Evolutionary conservation across 2,329 filamentous ascomycete species (phyloP).

Genomic region (Fusarium sp.): DNA sequence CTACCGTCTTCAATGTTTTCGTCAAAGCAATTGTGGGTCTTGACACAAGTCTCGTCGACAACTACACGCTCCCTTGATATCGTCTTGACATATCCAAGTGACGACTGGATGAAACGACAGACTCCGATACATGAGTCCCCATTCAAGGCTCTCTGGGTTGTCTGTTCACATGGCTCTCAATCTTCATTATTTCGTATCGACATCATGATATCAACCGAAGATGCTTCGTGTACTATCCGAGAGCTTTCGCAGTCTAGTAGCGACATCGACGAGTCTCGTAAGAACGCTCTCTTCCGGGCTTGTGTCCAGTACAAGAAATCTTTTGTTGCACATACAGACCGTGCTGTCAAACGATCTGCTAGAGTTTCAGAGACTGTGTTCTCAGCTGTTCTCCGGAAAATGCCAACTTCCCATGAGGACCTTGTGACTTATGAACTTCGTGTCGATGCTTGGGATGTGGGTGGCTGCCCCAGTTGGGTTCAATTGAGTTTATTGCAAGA

Average conservation of each 20-base stretch:
- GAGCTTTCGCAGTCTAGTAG: neutral
- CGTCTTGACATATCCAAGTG: neutral
- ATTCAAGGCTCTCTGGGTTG: constrained; percentile 5
- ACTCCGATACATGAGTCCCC: neutral
- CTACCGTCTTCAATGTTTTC: neutral
- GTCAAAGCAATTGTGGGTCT: neutral
- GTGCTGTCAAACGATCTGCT: neutral
- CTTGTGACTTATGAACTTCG: neutral
- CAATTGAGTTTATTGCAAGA: constrained; percentile 8
- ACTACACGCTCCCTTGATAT: neutral
- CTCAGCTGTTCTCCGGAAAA: neutral
- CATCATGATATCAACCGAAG: constrained; percentile 2
- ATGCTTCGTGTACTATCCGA: constrained; percentile 3
- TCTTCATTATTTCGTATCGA: constrained; percentile 4
- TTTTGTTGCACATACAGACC: constrained; percentile 9
- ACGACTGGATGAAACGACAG: neutral
- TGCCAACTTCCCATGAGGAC: neutral
- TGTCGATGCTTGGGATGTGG: neutral
- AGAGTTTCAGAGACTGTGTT: neutral
- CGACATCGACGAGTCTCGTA: neutral
- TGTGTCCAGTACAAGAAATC: constrained; percentile 7
- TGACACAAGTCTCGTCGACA: neutral
- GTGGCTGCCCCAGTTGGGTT: neutral
- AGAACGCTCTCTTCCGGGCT: neutral
- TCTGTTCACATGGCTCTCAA: neutral